Base-by-base conservation (phyloP, 2,329 filamentous ascomycete genomes). In the Xylaria sp. region DNA sequence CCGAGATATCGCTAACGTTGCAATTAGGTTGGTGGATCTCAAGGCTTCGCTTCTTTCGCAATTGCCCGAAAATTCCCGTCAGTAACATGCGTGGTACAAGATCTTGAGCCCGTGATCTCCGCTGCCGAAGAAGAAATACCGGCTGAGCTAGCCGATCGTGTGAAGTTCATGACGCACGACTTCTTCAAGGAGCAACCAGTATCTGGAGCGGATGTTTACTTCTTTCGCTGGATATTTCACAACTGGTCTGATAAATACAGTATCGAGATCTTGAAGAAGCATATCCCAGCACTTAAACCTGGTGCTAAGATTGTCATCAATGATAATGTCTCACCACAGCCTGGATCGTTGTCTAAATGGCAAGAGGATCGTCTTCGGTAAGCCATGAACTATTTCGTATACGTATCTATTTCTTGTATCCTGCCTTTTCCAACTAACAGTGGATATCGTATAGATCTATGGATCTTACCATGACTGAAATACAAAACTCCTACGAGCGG, bases 231-330 rank as follows among this genome's bases (percentile, higher is more conserved):
- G 61, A 65, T 70, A 47, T 68, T 70, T 25, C 63, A 69, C 53
- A 70, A 66, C 44, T 70, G 60, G 68, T 68, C 66, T 2, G 60
- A 68, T 31, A 68, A 66, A 22, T 66, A 70, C 33, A 31, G 33
- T 17, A 56, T 68, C 20, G 9, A 65, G n/a, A 65, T 69, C 20
- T 45, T 70, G 15, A 50, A 33, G 25, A 62, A 62, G 5, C 60
- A 45, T 7, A 62, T 68, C 13, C 63, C 68, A 0, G 66, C 66
- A 0, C 51, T 70, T 0, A 70, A 68, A 7, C 71, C 77, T 5
- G 75, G 82, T 22, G 74, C 79, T 29, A 70, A 77, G 50, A 73
- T 85, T 15, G 27, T 72, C 22, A 47, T 69, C 11, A 69, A 72
- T 17, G 65, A 69, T 15, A 62, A 47, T 13, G 20, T 72, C 31